These are phyloP conservation scores for Tulasnella sp. DNA, from an alignment of 768 basidiomycete species.

Conservation along the genomic window DNA sequence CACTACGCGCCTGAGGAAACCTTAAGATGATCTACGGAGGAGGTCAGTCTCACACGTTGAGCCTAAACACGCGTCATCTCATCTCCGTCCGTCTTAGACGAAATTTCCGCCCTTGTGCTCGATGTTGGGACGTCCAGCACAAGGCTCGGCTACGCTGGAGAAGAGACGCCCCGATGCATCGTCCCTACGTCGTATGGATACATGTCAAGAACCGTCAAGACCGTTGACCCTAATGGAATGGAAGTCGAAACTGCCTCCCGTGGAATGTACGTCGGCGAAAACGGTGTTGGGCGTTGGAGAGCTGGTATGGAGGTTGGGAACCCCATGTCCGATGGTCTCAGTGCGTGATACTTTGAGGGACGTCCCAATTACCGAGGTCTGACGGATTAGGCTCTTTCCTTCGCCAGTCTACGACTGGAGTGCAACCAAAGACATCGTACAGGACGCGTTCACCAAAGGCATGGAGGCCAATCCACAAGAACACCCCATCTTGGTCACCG, in stretches of 20 bases:
- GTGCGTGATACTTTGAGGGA: conserved; percentile 34
- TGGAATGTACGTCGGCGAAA: conserved; percentile 73
- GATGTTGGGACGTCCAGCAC: conserved; percentile 87
- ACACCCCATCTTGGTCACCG: conserved; percentile 87
- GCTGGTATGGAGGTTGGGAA: conserved; percentile 79
- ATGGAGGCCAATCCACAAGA: conserved; percentile 70
- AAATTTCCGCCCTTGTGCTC: conserved; percentile 92
- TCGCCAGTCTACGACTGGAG: conserved; percentile 49
- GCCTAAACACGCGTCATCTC: not conserved
- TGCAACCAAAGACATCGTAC: conserved; percentile 56
- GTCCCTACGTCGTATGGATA: conserved; percentile 86
- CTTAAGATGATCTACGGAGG: conserved; percentile 46
- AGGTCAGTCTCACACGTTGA: conserved; percentile 32
- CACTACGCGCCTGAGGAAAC: not conserved
- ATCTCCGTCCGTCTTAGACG: conserved; percentile 42
- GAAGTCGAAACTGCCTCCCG: conserved; percentile 31
- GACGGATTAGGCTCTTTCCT: not conserved
- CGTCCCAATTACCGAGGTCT: not conserved
- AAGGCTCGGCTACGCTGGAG: conserved; percentile 94
- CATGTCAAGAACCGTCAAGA: conserved; percentile 34
- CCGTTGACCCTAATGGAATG: conserved; percentile 24
- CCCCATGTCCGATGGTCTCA: conserved; percentile 72
- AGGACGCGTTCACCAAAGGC: conserved; percentile 62
- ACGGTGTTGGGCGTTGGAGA: conserved; percentile 83
- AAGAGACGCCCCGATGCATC: conserved; percentile 88